Base-by-base conservation (phyloP, 257 asterid genomes). In the Handroanthus guayacan region DNA sequence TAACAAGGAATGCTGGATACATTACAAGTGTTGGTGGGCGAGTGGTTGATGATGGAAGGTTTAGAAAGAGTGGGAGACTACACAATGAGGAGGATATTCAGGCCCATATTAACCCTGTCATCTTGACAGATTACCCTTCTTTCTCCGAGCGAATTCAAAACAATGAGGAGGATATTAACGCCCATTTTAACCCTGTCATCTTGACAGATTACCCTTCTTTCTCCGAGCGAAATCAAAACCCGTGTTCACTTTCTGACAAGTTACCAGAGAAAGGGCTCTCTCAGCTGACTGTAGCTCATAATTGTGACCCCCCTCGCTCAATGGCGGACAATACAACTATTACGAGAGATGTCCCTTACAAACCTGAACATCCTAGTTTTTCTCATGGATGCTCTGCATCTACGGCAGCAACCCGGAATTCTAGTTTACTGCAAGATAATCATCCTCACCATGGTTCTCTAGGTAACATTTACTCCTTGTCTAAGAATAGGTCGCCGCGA, bases 271-370 rank as follows among this genome's bases (percentile, higher is more conserved):
- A 65, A 31, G 79, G 80, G 54, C 79, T 45, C 25, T 63, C 87
- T 63, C 76, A 47, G 64, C 36, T 51, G 38, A 43, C 76, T 5
- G 72, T 36, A 48, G 55, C 80, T 63, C 76, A 56, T 74, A 76
- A 60, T 67, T 39, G 69, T 75, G 79, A 68, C 75, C 50, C 51
- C 74, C 68, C 83, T 56, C 69, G 37, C 57, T 67, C 86, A 14
- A 58, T 55, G 4, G 78, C 67, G 66, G 87, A 82, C 43, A 90
- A 87, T 79, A 80, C 84, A 76, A 67, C 86, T 57, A 73, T 71
- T 72, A 76, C 81, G 2, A 81, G 89, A 67, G 72, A 74, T 80
- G 69, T 57, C 50, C 84, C 95, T 48, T 70, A 78, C 77, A 77
- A 69, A 56, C 81, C 84, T 39, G 87, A 87, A 48, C 48, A 48